Evolutionary conservation across 108 stramenopile species (phyloP), one percentile per base, ranked within the genome.

Genomic region (Skeletonema tropicum): DNA sequence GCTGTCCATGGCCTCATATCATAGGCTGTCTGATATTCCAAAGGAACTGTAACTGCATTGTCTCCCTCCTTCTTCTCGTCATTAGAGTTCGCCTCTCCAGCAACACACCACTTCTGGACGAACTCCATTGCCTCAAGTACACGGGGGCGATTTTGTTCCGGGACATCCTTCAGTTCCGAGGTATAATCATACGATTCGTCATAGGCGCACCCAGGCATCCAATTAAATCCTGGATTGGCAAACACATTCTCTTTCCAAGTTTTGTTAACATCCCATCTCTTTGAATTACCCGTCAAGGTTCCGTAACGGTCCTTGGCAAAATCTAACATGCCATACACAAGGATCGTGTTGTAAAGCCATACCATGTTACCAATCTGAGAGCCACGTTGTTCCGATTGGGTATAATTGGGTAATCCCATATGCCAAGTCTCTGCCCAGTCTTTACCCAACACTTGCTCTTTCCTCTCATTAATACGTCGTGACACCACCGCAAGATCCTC

Each of bases 1-100:
- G 82, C 93, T 35, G 83, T 82, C 90, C 93, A 94, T 17, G 90
- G 89, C 49, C 87, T 75, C 89, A 92, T 88, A 68, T 91, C 90
- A 75, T 88, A 88, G 1, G 93, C 88, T 32, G 80, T 68, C 60
- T 89, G 73, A 88, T 89, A 94, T 68, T 90, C 90, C 57, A 81
- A 29, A 14, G 87, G 87, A n/a, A 76, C 42, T 33, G 57, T 55
- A 19, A 2, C 7, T 17, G 29, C 30, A 6, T 63, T 38, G 25
- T 71, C 75, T 10, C 26, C 42, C 2, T 62, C 63, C 65, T 77
- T 68, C 52, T 66, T 66, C 35, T 76, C 59, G 3, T 73, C 72
- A 61, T 71, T 38, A n/a, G 30, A 12, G 14, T 0, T 57, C 12
- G 19, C 69, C 12, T 76, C 58, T 61, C 41, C 21, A 6, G 11